These are phyloP conservation scores for Haematococcus lacustris DNA, from an alignment of 139 green algal species.

Conservation along the genomic window DNA sequence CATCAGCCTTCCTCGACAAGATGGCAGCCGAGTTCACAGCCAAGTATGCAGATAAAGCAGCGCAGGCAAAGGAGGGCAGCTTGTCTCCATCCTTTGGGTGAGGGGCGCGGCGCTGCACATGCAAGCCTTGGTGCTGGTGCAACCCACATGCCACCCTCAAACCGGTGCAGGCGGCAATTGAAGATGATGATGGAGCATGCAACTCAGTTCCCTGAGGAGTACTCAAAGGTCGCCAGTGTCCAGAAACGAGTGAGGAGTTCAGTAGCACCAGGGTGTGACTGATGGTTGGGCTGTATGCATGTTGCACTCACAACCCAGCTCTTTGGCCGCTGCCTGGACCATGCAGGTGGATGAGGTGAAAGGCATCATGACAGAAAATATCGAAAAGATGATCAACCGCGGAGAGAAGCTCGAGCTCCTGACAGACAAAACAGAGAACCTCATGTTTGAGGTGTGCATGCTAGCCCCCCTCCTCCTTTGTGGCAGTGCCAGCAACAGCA, in stretches of 20 bases:
- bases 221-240: slow-evolving; percentile 79
- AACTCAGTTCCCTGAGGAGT: slow-evolving; percentile 79
- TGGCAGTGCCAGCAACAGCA: too few species aligned
- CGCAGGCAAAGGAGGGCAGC: slow-evolving; percentile 34
- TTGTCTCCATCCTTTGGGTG: slow-evolving; percentile 63
- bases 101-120: not conserved
- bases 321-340: too few species aligned
- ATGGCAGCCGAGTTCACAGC: slow-evolving; percentile 61
- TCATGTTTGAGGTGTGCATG: slow-evolving; percentile 78
- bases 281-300: too few species aligned
- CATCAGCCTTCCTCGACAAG: slow-evolving; percentile 87
- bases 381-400: slow-evolving; percentile 90
- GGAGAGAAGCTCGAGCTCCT: slow-evolving; percentile 96
- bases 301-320: too few species aligned
- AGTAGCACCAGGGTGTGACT: too few species aligned
- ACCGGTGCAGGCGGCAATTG: slow-evolving; percentile 57
- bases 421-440: slow-evolving; percentile 93
- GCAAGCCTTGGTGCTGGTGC: not conserved
- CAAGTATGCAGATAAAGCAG: slow-evolving; percentile 72
- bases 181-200: slow-evolving; percentile 88
- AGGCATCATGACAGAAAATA: slow-evolving; percentile 98
- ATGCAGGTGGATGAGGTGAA: slow-evolving; percentile 91
- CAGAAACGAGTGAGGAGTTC: too few species aligned
- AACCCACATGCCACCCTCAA: not conserved
- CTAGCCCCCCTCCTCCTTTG: too few species aligned